Conservation (phyloP, 2,329 filamentous ascomycete species). For the Nemania abortiva region DNA sequence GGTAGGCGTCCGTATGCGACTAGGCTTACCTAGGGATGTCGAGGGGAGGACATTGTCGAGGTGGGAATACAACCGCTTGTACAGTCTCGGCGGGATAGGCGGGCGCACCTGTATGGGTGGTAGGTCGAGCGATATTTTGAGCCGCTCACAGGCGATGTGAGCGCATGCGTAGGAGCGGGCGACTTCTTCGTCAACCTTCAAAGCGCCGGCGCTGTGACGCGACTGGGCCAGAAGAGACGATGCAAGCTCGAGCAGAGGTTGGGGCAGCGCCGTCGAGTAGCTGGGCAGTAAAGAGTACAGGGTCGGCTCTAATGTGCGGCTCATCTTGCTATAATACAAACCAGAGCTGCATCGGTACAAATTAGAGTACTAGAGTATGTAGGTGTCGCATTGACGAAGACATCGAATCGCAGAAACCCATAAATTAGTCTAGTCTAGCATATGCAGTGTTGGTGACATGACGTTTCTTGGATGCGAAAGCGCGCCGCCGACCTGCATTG, state of each 20-base stretch:
- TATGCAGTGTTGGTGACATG: conserved; percentile 1
- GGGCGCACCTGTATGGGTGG: conserved; percentile 81
- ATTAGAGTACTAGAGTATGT: not conserved
- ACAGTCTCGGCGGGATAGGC: conserved; percentile 82
- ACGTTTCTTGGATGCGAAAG: conserved; percentile 18
- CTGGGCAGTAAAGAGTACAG: conserved; percentile 81
- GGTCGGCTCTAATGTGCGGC: conserved; percentile 78
- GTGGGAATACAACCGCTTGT: conserved; percentile 85
- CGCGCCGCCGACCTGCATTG: conserved; percentile 4
- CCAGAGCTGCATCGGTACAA: not conserved
- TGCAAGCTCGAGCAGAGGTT: conserved; percentile 77
- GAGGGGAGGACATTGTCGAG: conserved; percentile 77
- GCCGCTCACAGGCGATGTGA: conserved; percentile 87
- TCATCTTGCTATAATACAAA: conserved; percentile 65
- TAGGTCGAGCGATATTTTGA: conserved; percentile 81
- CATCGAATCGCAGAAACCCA: not conserved
- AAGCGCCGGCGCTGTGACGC: conserved; percentile 77
- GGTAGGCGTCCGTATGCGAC: conserved; percentile 52
- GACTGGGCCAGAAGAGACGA: conserved; percentile 83
- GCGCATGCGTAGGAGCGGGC: conserved; percentile 87
- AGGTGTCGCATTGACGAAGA: not conserved
- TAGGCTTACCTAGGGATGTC: conserved; percentile 40
- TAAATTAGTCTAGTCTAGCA: not conserved
- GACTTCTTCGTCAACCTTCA: conserved; percentile 89
- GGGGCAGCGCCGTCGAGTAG: conserved; percentile 74